Evolutionary conservation across 768 basidiomycete genomes (phyloP).

Genomic region (Gautieria morchelliformis): DNA sequence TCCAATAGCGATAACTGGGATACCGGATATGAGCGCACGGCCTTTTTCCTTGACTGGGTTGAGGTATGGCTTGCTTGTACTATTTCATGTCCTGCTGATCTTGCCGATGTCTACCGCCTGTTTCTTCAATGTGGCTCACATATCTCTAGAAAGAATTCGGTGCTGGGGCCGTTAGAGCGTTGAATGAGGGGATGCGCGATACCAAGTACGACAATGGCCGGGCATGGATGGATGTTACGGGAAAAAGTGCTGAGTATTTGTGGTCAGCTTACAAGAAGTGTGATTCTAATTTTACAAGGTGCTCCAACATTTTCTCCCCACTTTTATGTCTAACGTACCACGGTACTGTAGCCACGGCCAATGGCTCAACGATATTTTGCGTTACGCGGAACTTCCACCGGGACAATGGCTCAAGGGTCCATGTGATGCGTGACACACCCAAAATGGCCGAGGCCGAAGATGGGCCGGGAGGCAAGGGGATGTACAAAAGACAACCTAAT

Average conservation of each 20-base stretch:
- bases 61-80: neutral
- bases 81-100: neutral
- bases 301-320: no score
- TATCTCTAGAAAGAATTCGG: constrained; percentile 39
- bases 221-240: constrained; percentile 45
- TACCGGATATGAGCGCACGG: constrained; percentile 65
- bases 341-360: no score
- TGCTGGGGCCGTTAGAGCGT: constrained; percentile 40
- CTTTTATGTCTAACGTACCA: no score
- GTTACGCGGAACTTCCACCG: no score
- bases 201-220: constrained; percentile 34
- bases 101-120: neutral
- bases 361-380: no score
- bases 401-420: no score
- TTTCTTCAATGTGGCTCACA: neutral
- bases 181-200: constrained; percentile 48
- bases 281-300: neutral
- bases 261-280: constrained; percentile 46
- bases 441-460: no score
- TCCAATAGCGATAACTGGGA: constrained; percentile 49
- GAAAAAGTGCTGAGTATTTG: constrained; percentile 40
- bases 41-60: constrained; percentile 64
- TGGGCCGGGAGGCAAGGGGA: no score
- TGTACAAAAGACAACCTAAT: no score
- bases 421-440: no score